Conservation (phyloP, 2,329 filamentous ascomycete species). For the Microthyrium microscopicum region DNA sequence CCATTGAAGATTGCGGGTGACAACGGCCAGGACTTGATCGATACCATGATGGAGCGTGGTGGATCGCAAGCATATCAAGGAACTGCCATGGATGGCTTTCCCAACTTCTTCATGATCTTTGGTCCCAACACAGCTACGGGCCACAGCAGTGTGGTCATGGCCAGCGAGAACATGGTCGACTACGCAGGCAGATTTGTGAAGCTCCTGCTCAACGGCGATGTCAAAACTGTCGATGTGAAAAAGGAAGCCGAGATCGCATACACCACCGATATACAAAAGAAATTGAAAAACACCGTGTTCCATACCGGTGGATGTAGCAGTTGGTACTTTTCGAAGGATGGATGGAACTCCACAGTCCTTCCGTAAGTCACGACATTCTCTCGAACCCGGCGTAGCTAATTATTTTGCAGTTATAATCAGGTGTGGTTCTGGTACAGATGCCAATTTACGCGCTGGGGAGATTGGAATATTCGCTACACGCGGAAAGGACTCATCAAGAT, state of each 20-base stretch:
- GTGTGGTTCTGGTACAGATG: conserved; percentile 33
- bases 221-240: conserved; percentile 30
- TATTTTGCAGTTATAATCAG: conserved; percentile 27
- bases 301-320: conserved; percentile 27
- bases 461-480: conserved; percentile 37
- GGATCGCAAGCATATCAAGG: conserved; percentile 46
- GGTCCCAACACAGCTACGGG: conserved; percentile 48
- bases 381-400: conserved; percentile 8
- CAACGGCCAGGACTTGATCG: conserved; percentile 30
- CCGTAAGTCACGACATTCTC: conserved; percentile 14
- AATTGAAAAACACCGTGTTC: conserved; percentile 31
- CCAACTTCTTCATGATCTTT: conserved; percentile 48
- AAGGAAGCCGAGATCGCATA: conserved; percentile 30
- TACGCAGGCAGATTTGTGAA: conserved; percentile 42
- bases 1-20: conserved; percentile 37
- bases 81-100: conserved; percentile 38
- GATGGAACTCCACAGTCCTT: conserved; percentile 30
- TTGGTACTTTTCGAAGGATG: conserved; percentile 32
- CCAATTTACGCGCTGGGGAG: conserved; percentile 35
- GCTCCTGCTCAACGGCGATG: conserved; percentile 31
- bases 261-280: conserved; percentile 29
- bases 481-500: conserved; percentile 25
- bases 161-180: conserved; percentile 44
- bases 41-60: conserved; percentile 42
- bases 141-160: conserved; percentile 43